phyloP scores from a whole-genome alignment of 352 stramenopile species.

The Phytophthora rubi region DNA sequence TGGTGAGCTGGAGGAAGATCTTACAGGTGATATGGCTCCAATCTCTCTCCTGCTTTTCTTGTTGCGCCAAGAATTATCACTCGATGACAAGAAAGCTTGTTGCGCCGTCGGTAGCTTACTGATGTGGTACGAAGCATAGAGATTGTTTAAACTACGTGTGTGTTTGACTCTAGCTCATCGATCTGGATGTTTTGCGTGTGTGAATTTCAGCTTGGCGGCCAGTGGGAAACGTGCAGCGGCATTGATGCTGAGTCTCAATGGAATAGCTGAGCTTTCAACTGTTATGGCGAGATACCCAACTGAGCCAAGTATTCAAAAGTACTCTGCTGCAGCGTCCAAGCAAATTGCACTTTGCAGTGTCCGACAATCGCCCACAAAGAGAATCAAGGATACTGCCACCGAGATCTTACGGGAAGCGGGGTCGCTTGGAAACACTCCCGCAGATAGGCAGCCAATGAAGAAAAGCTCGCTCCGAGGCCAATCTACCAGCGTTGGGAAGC shows the following conservation, averaged over 20 bases:
- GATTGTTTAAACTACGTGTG: not conserved
- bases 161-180: not conserved
- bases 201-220: constrained; percentile 51
- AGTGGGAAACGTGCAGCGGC: constrained; percentile 58
- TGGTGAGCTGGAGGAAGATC: constrained; percentile 39
- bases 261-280: constrained; percentile 71
- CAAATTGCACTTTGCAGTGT: constrained; percentile 66
- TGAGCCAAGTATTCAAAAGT: constrained; percentile 76
- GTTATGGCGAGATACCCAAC: constrained; percentile 77
- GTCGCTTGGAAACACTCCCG: constrained; percentile 42
- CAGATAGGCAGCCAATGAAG: constrained; percentile 25
- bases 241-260: constrained; percentile 64
- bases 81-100: constrained; percentile 84
- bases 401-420: constrained; percentile 54
- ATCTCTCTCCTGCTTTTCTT: constrained; percentile 79
- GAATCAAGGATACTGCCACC: constrained; percentile 46
- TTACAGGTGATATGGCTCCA: constrained; percentile 55
- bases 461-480: constrained; percentile 10
- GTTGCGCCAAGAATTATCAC: constrained; percentile 68
- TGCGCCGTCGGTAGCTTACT: constrained; percentile 78
- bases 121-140: constrained; percentile 56
- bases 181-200: not conserved
- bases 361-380: constrained; percentile 39
- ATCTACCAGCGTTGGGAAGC: constrained; percentile 32
- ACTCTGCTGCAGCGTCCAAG: constrained; percentile 59